These are phyloP conservation scores for Populus hybrid DNA, from an alignment of 441 rosid genomes.

Conservation along the genomic window DNA sequence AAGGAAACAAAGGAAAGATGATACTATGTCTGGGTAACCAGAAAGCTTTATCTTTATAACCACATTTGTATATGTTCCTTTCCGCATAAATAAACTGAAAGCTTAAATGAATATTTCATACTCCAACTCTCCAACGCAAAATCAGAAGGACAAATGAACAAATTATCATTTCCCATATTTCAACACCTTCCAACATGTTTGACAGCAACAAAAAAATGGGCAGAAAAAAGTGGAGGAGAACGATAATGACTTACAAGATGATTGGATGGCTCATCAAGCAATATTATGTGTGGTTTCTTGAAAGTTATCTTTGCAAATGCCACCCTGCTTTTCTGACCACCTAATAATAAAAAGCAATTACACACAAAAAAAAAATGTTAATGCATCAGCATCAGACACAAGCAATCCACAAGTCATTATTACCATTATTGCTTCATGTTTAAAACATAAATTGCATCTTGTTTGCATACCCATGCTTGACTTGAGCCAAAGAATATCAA, in stretches of 20 bases:
- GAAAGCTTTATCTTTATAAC: neutral
- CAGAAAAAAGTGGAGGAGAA: neutral
- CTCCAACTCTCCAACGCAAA: neutral
- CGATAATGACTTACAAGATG: slow-evolving; percentile 72
- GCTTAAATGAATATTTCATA: neutral
- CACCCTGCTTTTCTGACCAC: slow-evolving; percentile 99
- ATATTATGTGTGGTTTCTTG: slow-evolving; percentile 94
- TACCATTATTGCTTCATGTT: neutral
- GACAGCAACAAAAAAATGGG: neutral
- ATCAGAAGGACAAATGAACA: neutral
- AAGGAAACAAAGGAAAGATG: neutral
- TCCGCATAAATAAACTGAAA: neutral
- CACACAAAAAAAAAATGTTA: neutral
- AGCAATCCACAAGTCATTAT: neutral
- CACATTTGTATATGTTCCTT: neutral
- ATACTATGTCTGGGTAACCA: neutral
- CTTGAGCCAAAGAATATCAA: neutral
- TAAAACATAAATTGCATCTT: neutral
- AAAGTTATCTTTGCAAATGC: slow-evolving; percentile 98
- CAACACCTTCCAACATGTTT: neutral
- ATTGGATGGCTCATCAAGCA: slow-evolving; percentile 98
- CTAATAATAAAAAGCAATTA: slow-evolving; percentile 31
- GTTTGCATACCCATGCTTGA: neutral
- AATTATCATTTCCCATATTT: neutral
- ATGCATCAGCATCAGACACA: neutral